phyloP scores from a whole-genome alignment of 2,329 filamentous ascomycete species.

The Aspergillus terreus region DNA sequence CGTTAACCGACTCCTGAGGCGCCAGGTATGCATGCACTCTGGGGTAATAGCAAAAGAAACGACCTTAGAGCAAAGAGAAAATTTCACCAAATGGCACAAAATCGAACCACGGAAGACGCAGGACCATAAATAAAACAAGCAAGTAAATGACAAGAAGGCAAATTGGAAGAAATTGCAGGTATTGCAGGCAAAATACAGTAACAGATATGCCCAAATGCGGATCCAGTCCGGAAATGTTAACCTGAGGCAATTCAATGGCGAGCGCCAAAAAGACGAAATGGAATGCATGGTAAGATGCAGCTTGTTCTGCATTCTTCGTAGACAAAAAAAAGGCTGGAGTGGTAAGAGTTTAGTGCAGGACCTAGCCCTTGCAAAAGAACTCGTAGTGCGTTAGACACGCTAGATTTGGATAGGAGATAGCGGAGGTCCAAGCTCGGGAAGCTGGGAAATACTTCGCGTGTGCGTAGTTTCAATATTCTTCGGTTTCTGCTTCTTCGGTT shows the following conservation, averaged over 20 bases:
- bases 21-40: constrained; percentile 27
- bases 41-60: constrained; percentile 5
- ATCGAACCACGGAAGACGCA: not conserved
- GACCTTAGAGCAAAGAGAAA: not conserved
- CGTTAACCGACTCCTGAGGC: constrained; percentile 21
- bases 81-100: no score
- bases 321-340: not conserved
- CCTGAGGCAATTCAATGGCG: not conserved
- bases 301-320: constrained; percentile 6
- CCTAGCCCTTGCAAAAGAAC: not conserved
- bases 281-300: constrained; percentile 4
- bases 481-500: constrained; percentile 28
- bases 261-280: not conserved
- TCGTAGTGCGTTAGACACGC: not conserved
- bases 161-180: not conserved
- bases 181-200: constrained; percentile 5
- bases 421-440: constrained; percentile 47
- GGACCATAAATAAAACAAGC: not conserved
- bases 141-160: not conserved
- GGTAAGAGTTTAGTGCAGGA: not conserved
- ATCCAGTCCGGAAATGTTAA: constrained; percentile 17
- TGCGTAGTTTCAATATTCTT: constrained; percentile 34
- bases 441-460: constrained; percentile 37
- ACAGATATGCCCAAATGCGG: constrained; percentile 6
- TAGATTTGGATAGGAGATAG: constrained; percentile 47